These are phyloP conservation scores for Saccharum officinarum DNA, from an alignment of 176 grass and related monocot genomes.

Conservation along the genomic window DNA sequence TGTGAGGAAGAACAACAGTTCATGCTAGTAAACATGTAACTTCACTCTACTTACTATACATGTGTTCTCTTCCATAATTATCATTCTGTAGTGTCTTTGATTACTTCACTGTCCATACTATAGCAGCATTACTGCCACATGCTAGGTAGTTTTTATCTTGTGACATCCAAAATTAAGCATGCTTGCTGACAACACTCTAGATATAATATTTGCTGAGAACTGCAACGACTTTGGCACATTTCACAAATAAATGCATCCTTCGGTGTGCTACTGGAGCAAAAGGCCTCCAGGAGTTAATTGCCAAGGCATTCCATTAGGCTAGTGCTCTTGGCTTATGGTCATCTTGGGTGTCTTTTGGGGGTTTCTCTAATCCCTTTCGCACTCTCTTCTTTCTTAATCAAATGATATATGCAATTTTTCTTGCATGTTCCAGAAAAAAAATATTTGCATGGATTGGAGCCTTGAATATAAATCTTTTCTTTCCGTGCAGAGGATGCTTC, in stretches of 20 bases:
- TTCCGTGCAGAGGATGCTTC: conserved; percentile 83
- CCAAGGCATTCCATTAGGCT: background rate
- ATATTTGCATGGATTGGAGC: background rate
- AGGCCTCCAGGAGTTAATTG: background rate
- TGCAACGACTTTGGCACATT: background rate
- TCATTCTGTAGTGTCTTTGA: background rate
- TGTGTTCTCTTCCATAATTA: background rate
- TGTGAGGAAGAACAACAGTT: background rate
- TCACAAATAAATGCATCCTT: background rate
- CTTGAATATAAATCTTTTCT: conserved; percentile 19
- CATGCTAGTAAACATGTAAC: background rate
- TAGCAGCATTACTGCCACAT: conserved; percentile 9
- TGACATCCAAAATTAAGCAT: conserved; percentile 17
- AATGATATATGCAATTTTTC: background rate
- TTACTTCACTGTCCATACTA: conserved; percentile 16
- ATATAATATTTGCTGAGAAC: conserved; percentile 20
- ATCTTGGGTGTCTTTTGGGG: background rate
- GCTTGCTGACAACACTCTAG: background rate
- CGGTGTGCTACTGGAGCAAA: background rate
- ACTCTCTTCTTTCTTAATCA: background rate
- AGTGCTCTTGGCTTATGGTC: background rate
- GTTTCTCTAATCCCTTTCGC: background rate
- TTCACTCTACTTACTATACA: background rate
- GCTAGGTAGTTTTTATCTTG: conserved; percentile 8
- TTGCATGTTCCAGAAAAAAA: background rate